These are phyloP conservation scores for Knoxdaviesia capensis DNA, from an alignment of 2,329 filamentous ascomycete species.

Conservation along the genomic window DNA sequence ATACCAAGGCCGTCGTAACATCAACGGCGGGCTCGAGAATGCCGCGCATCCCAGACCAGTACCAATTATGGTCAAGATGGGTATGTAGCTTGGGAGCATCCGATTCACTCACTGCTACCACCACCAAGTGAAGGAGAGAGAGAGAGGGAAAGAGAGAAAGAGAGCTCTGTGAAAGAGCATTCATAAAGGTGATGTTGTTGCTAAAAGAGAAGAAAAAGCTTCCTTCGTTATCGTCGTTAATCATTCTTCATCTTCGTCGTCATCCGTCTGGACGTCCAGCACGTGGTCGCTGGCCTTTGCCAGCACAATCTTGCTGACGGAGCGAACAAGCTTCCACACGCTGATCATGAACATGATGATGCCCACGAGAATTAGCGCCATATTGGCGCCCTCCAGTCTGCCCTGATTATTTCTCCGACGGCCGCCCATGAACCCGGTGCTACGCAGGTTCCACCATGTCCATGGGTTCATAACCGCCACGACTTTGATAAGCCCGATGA, in stretches of 20 bases:
- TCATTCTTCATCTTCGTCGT: slow-evolving; percentile 27
- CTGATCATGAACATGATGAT: slow-evolving; percentile 64
- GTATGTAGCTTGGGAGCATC: too few relatives aligned
- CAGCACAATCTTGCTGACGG: slow-evolving; percentile 51
- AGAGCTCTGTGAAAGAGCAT: not conserved
- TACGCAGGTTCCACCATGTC: slow-evolving; percentile 56
- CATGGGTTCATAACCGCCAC: slow-evolving; percentile 55
- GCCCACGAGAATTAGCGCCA: slow-evolving; percentile 62
- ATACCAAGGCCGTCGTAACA: too few relatives aligned
- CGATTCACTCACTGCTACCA: not conserved
- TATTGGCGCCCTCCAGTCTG: slow-evolving; percentile 58
- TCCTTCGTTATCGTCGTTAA: slow-evolving; percentile 25
- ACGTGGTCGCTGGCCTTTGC: slow-evolving; percentile 62
- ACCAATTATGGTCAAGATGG: too few relatives aligned
- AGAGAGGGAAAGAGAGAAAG: slow-evolving; percentile 4
- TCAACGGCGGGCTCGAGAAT: too few relatives aligned
- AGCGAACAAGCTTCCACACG: slow-evolving; percentile 64
- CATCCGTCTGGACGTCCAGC: slow-evolving; percentile 52
- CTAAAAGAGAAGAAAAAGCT: slow-evolving; percentile 7
- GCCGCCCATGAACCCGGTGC: slow-evolving; percentile 31
- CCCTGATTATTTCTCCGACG: slow-evolving; percentile 48
- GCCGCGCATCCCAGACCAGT: too few relatives aligned
- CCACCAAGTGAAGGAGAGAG: not conserved
- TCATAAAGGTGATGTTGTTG: not conserved
- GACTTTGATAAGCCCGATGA: slow-evolving; percentile 70